Evolutionary conservation across 306 rosid species (phyloP), one percentile per base, ranked within the genome.

Genomic region (Malus fusca): DNA sequence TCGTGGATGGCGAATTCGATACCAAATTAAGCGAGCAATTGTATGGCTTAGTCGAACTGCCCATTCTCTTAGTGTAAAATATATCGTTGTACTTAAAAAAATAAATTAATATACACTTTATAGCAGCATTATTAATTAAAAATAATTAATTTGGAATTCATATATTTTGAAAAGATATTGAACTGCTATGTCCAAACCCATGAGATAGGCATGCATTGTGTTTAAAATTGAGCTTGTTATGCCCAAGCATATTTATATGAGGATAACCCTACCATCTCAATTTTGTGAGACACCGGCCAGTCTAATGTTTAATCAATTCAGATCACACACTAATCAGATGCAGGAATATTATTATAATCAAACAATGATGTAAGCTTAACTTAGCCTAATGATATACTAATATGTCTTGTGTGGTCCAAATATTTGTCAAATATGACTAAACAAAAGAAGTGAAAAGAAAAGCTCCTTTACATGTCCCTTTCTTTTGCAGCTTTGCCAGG

Each of bases 291-390:
- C 81, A 25, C 23, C 19, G 44, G 63, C 43, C 19, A 21, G 10
- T 30, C 67, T 40, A 52, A 23, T 61, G 79, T 73, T 74, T 53
- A 62, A 61, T 73, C 70, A 74, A 68, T 62, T 70, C 52, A 70
- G 48, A 78, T 35, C 77, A 78, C 75, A 58, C 64, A 68, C 42
- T 31, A 46, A 44, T 44, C 67, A 68, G 42, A 61, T 48, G 13
- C 7, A 33, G 5, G 17, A 52, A 51, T 30, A 33, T 51, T 18
- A 25, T 53, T 5, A 14, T 71, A 19, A 12, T 13, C 4, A 35
- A 48, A 58, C 6, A 21, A 65, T 83, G 83, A 71, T 71, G 63
- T 56, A 75, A 83, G 81, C 80, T 75, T 46, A 70, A 82, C 31
- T 61, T 9, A 33, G 51, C 65, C 77, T 53, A 72, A 58, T 75